These are phyloP conservation scores for Cavenderia fasciculata DNA, from an alignment of 78 protist genomes.

Conservation along the genomic window DNA sequence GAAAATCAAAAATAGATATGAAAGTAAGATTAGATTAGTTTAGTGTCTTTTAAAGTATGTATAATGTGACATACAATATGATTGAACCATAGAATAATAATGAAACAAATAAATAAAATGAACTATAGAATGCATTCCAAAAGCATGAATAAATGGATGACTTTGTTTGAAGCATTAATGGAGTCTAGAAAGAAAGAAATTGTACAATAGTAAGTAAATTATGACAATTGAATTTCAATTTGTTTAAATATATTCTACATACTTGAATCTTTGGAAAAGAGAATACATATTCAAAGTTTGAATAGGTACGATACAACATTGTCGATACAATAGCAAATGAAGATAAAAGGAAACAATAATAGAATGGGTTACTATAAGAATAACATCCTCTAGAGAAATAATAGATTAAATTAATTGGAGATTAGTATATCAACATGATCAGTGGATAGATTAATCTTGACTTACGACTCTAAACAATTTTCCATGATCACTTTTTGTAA, in stretches of 20 bases:
- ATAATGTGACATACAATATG: neutral
- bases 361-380: conserved; percentile 18
- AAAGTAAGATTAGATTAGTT: neutral
- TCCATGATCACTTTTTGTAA: neutral
- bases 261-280: conserved; percentile 49
- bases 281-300: conserved; percentile 30
- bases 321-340: neutral
- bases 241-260: neutral
- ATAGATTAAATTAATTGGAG: neutral
- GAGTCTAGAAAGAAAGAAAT: neutral
- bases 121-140: conserved; percentile 35
- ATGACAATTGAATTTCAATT: neutral
- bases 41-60: neutral
- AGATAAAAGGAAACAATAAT: conserved; percentile 7
- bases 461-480: neutral
- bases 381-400: conserved; percentile 6
- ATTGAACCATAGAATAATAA: conserved; percentile 12
- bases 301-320: conserved; percentile 14
- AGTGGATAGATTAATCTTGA: neutral
- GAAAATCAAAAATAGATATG: too few relatives aligned
- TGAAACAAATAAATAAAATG: conserved; percentile 27
- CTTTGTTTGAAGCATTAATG: conserved; percentile 5
- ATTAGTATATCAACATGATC: neutral
- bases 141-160: conserved; percentile 21
- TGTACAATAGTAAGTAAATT: neutral